Evolutionary conservation across 805 yeast species (phyloP).

Genomic region (Lipomyces orientalis): DNA sequence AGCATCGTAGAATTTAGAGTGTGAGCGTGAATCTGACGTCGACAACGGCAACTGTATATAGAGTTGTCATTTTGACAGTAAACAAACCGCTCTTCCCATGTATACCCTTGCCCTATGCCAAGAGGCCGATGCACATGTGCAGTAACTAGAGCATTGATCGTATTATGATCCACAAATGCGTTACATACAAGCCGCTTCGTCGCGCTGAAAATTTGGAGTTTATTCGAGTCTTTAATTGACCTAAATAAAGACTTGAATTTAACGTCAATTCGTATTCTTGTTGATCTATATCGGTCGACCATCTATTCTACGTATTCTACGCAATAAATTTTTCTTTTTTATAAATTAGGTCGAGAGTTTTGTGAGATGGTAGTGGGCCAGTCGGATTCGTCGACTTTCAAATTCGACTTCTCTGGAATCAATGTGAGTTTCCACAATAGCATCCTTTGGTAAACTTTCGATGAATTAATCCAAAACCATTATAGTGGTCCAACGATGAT

Average conservation of each 20-base stretch:
- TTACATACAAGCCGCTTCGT: too few species aligned
- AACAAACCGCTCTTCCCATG: too few species aligned
- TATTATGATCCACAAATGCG: too few species aligned
- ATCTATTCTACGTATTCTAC: not conserved
- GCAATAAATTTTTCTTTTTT: not conserved
- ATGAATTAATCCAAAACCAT: not conserved
- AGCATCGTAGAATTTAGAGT: too few species aligned
- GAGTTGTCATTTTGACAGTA: too few species aligned
- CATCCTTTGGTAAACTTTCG: not conserved
- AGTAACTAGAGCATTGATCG: too few species aligned
- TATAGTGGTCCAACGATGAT: constrained; percentile 38
- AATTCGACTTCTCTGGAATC: constrained; percentile 37
- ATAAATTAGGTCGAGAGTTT: not conserved
- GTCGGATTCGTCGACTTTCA: constrained; percentile 16
- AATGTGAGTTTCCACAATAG: constrained; percentile 20
- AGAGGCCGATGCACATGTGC: too few species aligned
- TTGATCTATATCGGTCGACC: not conserved
- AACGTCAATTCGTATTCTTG: not conserved
- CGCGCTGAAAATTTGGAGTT: too few species aligned
- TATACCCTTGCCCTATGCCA: too few species aligned
- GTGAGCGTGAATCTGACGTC: too few species aligned
- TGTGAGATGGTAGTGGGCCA: constrained; percentile 1
- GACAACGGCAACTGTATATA: too few species aligned
- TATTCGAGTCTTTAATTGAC: too few species aligned
- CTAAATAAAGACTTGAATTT: not conserved